Percentiles rank a stretch among this genome's conserved stretches.
phyloP scores from a whole-genome alignment of 495 filamentous ascomycete genomes.

The Cairneyella variabilis region DNA sequence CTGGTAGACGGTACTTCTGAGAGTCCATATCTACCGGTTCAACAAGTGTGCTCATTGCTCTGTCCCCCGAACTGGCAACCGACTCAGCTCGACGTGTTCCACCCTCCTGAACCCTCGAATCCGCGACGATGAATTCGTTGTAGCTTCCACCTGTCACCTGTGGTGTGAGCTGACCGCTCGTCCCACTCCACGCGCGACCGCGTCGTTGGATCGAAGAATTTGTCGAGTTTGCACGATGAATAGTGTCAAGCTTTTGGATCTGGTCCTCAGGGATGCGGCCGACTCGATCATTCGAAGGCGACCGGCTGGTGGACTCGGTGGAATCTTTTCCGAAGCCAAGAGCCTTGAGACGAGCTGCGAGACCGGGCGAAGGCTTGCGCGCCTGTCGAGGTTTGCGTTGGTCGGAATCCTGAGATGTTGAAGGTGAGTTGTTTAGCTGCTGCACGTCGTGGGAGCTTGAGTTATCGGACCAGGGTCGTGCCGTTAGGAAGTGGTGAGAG shows the following conservation, averaged over 20 bases:
- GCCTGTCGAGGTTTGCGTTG: constrained; percentile 28
- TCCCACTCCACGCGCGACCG: constrained; percentile 57
- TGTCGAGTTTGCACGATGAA: constrained; percentile 53
- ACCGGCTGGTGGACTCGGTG: constrained; percentile 31
- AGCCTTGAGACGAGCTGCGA: constrained; percentile 73
- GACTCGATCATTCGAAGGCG: constrained; percentile 35
- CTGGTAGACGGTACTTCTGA: constrained; percentile 61
- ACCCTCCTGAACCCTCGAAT: constrained; percentile 18
- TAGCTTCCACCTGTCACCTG: constrained; percentile 21
- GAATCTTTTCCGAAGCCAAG: constrained; percentile 56
- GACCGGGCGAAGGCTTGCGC: constrained; percentile 64
- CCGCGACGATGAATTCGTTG: constrained; percentile 7
- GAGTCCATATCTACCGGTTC: constrained; percentile 51
- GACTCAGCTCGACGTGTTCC: constrained; percentile 18
- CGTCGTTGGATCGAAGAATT: constrained; percentile 44
- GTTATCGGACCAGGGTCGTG: constrained; percentile 17
- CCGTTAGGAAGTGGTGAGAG: constrained; percentile 9
- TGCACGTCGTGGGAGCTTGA: constrained; percentile 6
- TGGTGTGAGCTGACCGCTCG: constrained; percentile 22
- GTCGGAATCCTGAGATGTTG: constrained; percentile 5
- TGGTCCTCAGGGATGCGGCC: constrained; percentile 74
- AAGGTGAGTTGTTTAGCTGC: neutral
- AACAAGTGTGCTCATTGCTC: constrained; percentile 14
- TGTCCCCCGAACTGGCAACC: constrained; percentile 15
- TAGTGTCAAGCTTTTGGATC: constrained; percentile 61